These are phyloP conservation scores for Penicillium parvum DNA, from an alignment of 495 filamentous ascomycete species.

Conservation along the genomic window DNA sequence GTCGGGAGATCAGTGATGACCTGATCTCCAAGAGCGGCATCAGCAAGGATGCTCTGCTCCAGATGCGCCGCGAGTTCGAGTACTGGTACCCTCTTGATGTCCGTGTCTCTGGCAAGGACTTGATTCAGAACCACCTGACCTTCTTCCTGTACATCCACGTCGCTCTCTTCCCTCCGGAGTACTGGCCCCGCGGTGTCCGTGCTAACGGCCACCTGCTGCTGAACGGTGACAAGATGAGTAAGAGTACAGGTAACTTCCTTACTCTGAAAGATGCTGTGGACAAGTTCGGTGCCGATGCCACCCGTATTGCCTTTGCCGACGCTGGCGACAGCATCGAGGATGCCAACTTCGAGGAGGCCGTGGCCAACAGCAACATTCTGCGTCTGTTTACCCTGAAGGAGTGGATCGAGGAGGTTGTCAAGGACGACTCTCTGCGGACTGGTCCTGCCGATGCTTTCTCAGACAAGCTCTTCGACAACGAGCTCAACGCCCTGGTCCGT, in stretches of 20 bases:
- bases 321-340: slow-evolving; percentile 92
- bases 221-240: slow-evolving; percentile 96
- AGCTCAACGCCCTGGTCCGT: slow-evolving; percentile 77
- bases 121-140: slow-evolving; percentile 86
- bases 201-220: slow-evolving; percentile 90
- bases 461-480: slow-evolving; percentile 88
- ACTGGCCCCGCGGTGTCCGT: slow-evolving; percentile 80
- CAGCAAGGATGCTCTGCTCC: slow-evolving; percentile 61
- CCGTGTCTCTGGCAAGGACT: slow-evolving; percentile 77
- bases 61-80: slow-evolving; percentile 84
- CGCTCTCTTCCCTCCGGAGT: slow-evolving; percentile 79
- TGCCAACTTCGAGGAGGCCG: slow-evolving; percentile 95
- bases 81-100: slow-evolving; percentile 96
- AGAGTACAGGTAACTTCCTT: slow-evolving; percentile 92
- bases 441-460: slow-evolving; percentile 73
- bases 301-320: slow-evolving; percentile 87
- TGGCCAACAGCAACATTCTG: slow-evolving; percentile 86
- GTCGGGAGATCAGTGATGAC: slow-evolving; percentile 60
- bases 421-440: slow-evolving; percentile 66
- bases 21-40: slow-evolving; percentile 62
- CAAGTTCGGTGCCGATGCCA: slow-evolving; percentile 94
- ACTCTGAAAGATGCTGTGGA: slow-evolving; percentile 79
- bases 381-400: slow-evolving; percentile 80
- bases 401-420: slow-evolving; percentile 83
- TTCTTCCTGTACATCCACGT: slow-evolving; percentile 96